phyloP scores from a whole-genome alignment of 306 rosid species.

The Dalbergia cultrata region DNA sequence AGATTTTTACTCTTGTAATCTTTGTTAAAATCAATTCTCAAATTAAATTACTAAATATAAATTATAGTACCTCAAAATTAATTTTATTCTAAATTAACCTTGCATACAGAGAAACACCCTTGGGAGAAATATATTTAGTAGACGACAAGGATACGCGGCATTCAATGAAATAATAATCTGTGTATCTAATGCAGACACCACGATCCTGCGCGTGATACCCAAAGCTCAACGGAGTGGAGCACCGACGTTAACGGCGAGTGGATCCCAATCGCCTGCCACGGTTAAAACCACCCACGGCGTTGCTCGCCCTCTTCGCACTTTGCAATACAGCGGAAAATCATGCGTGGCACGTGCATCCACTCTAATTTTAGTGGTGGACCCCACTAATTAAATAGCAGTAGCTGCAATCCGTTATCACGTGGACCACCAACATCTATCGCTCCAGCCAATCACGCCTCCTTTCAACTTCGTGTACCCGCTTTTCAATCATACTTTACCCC shows the following conservation, averaged over 20 bases:
- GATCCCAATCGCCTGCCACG: neutral
- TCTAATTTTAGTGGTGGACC: neutral
- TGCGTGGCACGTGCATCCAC: slow-evolving; percentile 57
- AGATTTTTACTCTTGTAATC: too few relatives aligned
- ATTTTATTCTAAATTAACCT: too few relatives aligned
- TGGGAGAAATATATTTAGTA: neutral
- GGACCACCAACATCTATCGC: slow-evolving; percentile 2
- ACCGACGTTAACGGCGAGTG: slow-evolving; percentile 60
- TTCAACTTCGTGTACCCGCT: neutral
- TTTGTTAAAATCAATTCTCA: too few relatives aligned
- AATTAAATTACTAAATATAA: too few relatives aligned
- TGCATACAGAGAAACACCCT: too few relatives aligned
- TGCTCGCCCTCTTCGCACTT: too few relatives aligned
- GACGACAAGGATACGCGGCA: neutral
- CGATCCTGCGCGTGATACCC: neutral
- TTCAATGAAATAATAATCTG: neutral
- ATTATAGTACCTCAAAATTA: too few relatives aligned
- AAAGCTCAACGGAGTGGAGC: slow-evolving; percentile 40
- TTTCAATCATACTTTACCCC: too few relatives aligned
- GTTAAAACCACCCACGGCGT: neutral
- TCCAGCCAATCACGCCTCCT: slow-evolving; percentile 30
- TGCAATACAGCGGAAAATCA: neutral
- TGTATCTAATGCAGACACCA: neutral
- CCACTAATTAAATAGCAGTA: neutral
- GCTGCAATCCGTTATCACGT: slow-evolving; percentile 26